phyloP scores from a whole-genome alignment of 805 yeast species.

The Phaffomyces antillensis region DNA sequence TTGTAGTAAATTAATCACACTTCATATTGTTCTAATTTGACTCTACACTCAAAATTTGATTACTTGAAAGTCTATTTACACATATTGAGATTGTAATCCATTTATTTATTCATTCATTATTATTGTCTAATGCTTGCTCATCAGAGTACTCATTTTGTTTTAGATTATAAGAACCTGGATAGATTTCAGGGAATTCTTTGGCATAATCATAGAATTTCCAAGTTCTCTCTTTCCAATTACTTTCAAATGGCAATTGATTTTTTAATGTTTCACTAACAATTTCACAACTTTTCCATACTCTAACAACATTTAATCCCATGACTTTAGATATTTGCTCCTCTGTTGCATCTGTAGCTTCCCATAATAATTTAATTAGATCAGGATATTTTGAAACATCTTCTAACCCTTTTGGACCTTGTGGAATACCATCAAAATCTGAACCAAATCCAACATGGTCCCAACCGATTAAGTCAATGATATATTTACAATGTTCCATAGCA shows the following conservation, averaged over 20 bases:
- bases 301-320: constrained; percentile 39
- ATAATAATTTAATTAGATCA: constrained; percentile 31
- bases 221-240: constrained; percentile 34
- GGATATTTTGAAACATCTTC: constrained; percentile 53
- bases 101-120: neutral
- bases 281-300: constrained; percentile 42
- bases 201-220: constrained; percentile 34
- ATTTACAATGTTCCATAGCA: constrained; percentile 38
- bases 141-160: neutral
- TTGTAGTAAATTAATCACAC: too few species aligned
- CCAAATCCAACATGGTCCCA: constrained; percentile 49
- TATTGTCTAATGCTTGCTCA: neutral
- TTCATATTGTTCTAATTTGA: too few species aligned
- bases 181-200: constrained; percentile 32
- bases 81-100: too few species aligned
- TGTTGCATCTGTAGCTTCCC: constrained; percentile 31
- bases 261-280: constrained; percentile 21
- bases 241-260: constrained; percentile 25
- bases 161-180: constrained; percentile 24
- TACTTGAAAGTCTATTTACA: too few species aligned
- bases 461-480: constrained; percentile 37
- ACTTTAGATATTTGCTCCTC: constrained; percentile 37
- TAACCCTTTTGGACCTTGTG: constrained; percentile 40
- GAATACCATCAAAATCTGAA: constrained; percentile 48
- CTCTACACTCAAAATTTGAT: too few species aligned